Conservation (phyloP, 441 rosid species). For the Jatropha podagrica region DNA sequence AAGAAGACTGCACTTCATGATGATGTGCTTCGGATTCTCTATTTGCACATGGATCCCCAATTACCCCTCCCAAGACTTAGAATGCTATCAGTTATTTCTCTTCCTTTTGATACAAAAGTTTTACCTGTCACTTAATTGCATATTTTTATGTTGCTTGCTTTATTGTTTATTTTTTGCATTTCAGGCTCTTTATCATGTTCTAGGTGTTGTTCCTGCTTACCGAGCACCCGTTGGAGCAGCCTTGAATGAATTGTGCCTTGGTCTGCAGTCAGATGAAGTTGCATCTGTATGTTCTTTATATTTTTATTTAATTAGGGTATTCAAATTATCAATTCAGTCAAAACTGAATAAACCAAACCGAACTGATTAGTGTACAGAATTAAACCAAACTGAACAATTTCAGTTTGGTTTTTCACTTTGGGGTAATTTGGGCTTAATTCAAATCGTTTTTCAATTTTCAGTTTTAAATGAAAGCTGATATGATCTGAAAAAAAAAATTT, state of each 20-base stretch:
- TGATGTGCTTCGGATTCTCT: constrained; percentile 79
- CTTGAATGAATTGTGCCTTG: constrained; percentile 94
- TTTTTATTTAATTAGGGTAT: not conserved
- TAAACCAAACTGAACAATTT: too few species aligned
- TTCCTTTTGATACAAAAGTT: constrained; percentile 26
- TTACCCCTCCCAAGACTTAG: constrained; percentile 94
- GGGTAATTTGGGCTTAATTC: too few species aligned
- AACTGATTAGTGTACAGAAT: too few species aligned
- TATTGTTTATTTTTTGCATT: constrained; percentile 26
- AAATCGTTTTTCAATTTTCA: too few species aligned
- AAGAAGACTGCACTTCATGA: constrained; percentile 86
- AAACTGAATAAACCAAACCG: too few species aligned
- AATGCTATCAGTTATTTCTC: constrained; percentile 80
- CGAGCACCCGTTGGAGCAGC: constrained; percentile 88
- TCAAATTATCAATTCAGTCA: too few species aligned
- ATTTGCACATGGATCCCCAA: constrained; percentile 89
- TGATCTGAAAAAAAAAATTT: too few species aligned
- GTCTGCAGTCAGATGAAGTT: constrained; percentile 78
- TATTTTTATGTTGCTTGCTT: constrained; percentile 18
- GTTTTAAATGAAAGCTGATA: too few species aligned
- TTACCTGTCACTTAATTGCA: constrained; percentile 6
- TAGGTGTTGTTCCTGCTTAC: constrained; percentile 86
- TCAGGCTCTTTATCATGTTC: constrained; percentile 94
- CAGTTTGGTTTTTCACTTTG: too few species aligned
- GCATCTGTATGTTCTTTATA: constrained; percentile 58